A percentile compares a stretch with the other conserved stretches of the same genome.
Evolutionary conservation across 495 filamentous ascomycete genomes (phyloP).

Genomic region (Platismatia glauca): DNA sequence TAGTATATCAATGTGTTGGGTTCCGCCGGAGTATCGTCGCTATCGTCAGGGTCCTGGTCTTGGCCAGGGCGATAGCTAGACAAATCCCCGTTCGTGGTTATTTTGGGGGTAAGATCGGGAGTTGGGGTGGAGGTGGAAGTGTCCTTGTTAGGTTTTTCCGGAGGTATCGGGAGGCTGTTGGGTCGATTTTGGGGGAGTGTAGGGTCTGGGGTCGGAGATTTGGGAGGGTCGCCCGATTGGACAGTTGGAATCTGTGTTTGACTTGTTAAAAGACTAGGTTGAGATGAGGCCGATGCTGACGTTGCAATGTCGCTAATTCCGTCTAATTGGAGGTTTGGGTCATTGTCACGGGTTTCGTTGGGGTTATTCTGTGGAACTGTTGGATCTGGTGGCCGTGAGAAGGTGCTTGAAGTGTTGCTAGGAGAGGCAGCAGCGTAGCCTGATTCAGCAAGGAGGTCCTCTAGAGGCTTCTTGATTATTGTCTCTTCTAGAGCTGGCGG

Average conservation of each 20-base stretch:
- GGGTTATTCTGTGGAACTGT: background rate
- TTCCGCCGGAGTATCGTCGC: slow-evolving; percentile 24
- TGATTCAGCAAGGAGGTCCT: background rate
- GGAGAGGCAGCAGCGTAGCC: background rate
- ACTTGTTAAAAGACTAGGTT: too few species aligned
- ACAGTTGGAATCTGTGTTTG: background rate
- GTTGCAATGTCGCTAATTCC: background rate
- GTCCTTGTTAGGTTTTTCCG: background rate
- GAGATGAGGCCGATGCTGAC: background rate
- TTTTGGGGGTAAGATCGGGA: background rate
- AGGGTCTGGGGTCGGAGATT: slow-evolving; percentile 43
- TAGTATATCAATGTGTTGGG: slow-evolving; percentile 37
- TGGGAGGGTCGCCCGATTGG: background rate
- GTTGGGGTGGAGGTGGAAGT: background rate
- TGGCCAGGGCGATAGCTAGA: slow-evolving; percentile 28
- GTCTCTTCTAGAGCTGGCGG: slow-evolving; percentile 1
- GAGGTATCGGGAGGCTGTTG: slow-evolving; percentile 23
- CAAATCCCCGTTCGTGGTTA: background rate
- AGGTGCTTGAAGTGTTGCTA: background rate
- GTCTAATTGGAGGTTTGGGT: background rate
- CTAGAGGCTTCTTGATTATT: background rate
- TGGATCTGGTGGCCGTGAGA: background rate
- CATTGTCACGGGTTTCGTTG: background rate
- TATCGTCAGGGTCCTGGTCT: slow-evolving; percentile 24
- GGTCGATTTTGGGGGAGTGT: slow-evolving; percentile 65